A percentile compares a stretch with the other conserved stretches of the same genome.
phyloP scores from a whole-genome alignment of 768 basidiomycete species.

The Lactarius deliciosus region DNA sequence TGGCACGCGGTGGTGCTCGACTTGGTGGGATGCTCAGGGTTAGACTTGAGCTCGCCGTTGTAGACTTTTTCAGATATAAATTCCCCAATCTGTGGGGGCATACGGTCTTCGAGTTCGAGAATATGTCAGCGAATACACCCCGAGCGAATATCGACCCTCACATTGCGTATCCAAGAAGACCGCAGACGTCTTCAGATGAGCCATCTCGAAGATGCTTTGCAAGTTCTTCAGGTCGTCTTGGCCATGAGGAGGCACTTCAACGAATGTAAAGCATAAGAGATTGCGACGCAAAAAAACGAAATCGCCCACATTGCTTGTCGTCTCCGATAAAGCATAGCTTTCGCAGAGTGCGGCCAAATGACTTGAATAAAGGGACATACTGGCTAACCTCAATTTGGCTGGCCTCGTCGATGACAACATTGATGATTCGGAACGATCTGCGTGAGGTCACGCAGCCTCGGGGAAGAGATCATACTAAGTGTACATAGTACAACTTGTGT shows the following conservation, averaged over 20 bases:
- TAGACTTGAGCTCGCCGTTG: conserved; percentile 56
- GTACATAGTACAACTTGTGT: conserved; percentile 72
- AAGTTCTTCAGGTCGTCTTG: conserved; percentile 64
- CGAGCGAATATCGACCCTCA: conserved; percentile 37
- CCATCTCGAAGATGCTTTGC: conserved; percentile 74
- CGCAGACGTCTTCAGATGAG: conserved; percentile 50
- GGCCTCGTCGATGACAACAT: conserved; percentile 42
- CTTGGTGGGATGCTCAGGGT: conserved; percentile 48
- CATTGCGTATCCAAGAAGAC: conserved; percentile 75
- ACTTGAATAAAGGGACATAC: conserved; percentile 36
- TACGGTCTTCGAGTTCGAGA: conserved; percentile 55
- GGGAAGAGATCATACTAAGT: conserved; percentile 67
- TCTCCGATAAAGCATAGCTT: conserved; percentile 46
- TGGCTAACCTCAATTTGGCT: conserved; percentile 34
- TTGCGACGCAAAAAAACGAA: neutral
- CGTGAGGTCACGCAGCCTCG: conserved; percentile 28
- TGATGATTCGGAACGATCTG: conserved; percentile 33
- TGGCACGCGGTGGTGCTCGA: conserved; percentile 48
- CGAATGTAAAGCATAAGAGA: neutral
- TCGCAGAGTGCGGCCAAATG: conserved; percentile 33
- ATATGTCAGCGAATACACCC: conserved; percentile 19
- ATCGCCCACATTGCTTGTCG: conserved; percentile 42
- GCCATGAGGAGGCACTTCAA: conserved; percentile 75
- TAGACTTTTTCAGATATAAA: conserved; percentile 73
- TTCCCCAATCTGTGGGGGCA: conserved; percentile 77